Evolutionary conservation across 1,284 basidiomycete species (phyloP).

Genomic region (Leccinum angustisporum): DNA sequence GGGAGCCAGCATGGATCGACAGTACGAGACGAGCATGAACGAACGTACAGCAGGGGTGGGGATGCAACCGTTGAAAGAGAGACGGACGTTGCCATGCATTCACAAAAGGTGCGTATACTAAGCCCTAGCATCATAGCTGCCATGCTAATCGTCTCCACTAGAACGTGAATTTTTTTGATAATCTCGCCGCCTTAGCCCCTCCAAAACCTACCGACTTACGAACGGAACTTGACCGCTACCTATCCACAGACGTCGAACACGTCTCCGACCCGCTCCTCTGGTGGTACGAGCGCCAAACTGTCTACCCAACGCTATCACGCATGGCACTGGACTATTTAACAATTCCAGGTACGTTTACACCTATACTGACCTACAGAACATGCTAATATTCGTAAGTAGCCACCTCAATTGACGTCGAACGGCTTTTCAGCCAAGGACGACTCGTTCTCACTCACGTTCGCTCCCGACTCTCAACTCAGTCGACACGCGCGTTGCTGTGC

Average conservation of each 20-base stretch:
- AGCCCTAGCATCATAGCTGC: too few species aligned
- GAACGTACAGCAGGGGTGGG: too few species aligned
- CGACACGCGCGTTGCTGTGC: slow-evolving; percentile 26
- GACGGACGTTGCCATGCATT: too few species aligned
- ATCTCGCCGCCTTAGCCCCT: not conserved
- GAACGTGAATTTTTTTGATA: not conserved
- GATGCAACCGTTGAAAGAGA: too few species aligned
- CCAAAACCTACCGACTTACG: not conserved
- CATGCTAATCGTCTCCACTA: not conserved
- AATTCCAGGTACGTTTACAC: not conserved
- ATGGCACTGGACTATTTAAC: not conserved
- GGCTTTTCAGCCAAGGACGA: slow-evolving; percentile 27
- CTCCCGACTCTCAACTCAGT: slow-evolving; percentile 20
- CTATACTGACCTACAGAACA: not conserved
- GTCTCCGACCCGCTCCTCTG: not conserved
- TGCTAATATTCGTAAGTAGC: slow-evolving; percentile 13
- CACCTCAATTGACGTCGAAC: slow-evolving; percentile 29
- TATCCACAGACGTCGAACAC: not conserved
- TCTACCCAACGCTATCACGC: not conserved
- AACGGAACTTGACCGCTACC: not conserved
- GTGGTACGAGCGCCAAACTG: not conserved
- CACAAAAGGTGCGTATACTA: too few species aligned
- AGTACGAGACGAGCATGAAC: not conserved
- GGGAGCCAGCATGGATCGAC: slow-evolving; percentile 24
- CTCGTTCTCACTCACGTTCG: slow-evolving; percentile 22